These are phyloP conservation scores for Aeschynomene evenia DNA, from an alignment of 306 rosid species.

Conservation along the genomic window DNA sequence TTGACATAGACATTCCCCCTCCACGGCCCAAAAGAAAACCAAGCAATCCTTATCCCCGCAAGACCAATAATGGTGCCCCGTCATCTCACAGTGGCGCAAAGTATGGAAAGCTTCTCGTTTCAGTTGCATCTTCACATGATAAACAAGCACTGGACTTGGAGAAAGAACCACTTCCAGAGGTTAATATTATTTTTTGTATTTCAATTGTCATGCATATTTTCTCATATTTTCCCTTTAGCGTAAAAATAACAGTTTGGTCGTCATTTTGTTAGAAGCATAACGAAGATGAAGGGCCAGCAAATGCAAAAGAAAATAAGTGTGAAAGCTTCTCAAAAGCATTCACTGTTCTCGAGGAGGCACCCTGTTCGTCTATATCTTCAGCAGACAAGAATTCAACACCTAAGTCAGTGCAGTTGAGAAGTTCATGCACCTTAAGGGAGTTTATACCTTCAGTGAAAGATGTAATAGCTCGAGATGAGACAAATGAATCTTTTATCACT, in stretches of 20 bases:
- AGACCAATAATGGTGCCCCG: slow-evolving; percentile 46
- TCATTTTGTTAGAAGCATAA: slow-evolving; percentile 45
- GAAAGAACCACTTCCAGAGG: slow-evolving; percentile 73
- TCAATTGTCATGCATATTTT: neutral
- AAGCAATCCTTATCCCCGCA: slow-evolving; percentile 92
- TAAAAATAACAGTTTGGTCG: slow-evolving; percentile 21
- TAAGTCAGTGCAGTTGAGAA: slow-evolving; percentile 38
- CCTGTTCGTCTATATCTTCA: slow-evolving; percentile 58
- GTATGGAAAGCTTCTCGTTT: slow-evolving; percentile 57
- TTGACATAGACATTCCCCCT: slow-evolving; percentile 91
- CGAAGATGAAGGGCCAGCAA: slow-evolving; percentile 49
- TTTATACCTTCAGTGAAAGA: slow-evolving; percentile 63
- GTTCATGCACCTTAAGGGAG: slow-evolving; percentile 50
- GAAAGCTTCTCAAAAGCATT: slow-evolving; percentile 51
- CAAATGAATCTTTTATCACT: slow-evolving; percentile 48
- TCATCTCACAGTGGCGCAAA: slow-evolving; percentile 53
- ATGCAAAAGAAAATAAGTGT: slow-evolving; percentile 51
- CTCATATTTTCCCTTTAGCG: slow-evolving; percentile 10
- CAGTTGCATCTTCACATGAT: slow-evolving; percentile 51
- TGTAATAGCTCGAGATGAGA: slow-evolving; percentile 42
- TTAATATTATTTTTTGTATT: slow-evolving; percentile 34
- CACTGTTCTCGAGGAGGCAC: slow-evolving; percentile 55
- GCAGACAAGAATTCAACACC: slow-evolving; percentile 49
- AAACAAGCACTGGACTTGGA: slow-evolving; percentile 67
- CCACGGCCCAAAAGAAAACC: slow-evolving; percentile 98